These are phyloP conservation scores for Fraxinus xanthoxyloides DNA, from an alignment of 305 asterid genomes.

Conservation along the genomic window DNA sequence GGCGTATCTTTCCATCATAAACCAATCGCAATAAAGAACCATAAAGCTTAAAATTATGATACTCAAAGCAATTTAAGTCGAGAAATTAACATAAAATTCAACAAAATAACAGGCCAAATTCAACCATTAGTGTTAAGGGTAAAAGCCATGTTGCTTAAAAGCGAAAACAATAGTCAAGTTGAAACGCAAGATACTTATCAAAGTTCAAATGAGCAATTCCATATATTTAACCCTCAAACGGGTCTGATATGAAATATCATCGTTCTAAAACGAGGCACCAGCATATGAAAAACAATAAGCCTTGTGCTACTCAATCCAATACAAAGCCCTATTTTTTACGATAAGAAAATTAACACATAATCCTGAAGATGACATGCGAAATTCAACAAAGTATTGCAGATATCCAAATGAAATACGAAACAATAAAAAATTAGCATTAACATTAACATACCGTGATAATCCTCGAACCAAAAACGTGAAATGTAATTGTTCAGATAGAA, in stretches of 20 bases:
- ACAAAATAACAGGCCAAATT: not conserved
- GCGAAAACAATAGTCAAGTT: no score
- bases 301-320: not conserved
- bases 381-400: not conserved
- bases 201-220: not conserved
- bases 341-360: not conserved
- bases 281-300: not conserved
- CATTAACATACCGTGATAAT: conserved; percentile 31
- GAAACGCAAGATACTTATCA: not conserved
- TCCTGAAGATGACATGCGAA: not conserved
- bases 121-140: not conserved
- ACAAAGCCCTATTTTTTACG: not conserved
- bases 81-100: not conserved
- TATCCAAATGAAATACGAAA: not conserved
- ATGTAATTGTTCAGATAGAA: not conserved
- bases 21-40: not conserved
- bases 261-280: not conserved
- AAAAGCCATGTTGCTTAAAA: no score
- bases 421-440: not conserved
- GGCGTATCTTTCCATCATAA: not conserved
- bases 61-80: not conserved
- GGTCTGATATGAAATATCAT: not conserved
- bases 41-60: not conserved
- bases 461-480: not conserved
- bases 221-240: not conserved